Evolutionary conservation across 345 rosid genomes (phyloP).

Genomic region (Citrus mangshanensis): DNA sequence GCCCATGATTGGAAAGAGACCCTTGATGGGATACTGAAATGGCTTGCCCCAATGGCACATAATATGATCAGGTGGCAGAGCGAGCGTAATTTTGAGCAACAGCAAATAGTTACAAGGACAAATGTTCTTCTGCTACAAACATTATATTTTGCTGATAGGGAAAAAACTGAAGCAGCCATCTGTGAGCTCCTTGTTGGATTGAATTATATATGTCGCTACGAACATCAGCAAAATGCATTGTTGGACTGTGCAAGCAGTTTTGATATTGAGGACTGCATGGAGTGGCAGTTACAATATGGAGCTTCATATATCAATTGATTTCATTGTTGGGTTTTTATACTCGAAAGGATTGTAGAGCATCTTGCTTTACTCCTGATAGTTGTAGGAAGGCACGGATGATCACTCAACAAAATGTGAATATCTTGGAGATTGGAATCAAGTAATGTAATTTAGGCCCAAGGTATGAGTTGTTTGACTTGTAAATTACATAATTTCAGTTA

Average conservation of each 20-base stretch:
- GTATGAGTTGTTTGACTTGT: constrained; percentile 24
- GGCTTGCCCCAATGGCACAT: constrained; percentile 96
- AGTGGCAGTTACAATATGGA: constrained; percentile 77
- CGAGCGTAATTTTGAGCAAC: constrained; percentile 91
- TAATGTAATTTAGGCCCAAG: constrained; percentile 24
- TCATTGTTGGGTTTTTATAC: constrained; percentile 7
- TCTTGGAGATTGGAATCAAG: constrained; percentile 24
- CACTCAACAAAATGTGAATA: constrained; percentile 24
- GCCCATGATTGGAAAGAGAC: constrained; percentile 96
- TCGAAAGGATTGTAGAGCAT: constrained; percentile 21
- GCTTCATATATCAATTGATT: constrained; percentile 37
- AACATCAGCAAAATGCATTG: constrained; percentile 82
- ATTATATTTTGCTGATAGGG: constrained; percentile 85
- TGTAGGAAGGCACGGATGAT: constrained; percentile 21
- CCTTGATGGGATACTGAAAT: constrained; percentile 59
- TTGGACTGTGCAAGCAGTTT: constrained; percentile 94
- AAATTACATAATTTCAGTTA: constrained; percentile 24
- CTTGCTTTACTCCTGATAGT: constrained; percentile 22
- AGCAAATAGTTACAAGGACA: constrained; percentile 71
- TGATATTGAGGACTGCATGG: constrained; percentile 87
- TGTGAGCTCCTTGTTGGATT: constrained; percentile 88
- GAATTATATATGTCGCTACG: constrained; percentile 91
- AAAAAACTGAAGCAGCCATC: constrained; percentile 69
- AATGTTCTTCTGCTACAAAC: constrained; percentile 88
- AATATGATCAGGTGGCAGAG: constrained; percentile 97